phyloP scores from a whole-genome alignment of 169 alveolate species.

The Hepatocystis sp. region DNA sequence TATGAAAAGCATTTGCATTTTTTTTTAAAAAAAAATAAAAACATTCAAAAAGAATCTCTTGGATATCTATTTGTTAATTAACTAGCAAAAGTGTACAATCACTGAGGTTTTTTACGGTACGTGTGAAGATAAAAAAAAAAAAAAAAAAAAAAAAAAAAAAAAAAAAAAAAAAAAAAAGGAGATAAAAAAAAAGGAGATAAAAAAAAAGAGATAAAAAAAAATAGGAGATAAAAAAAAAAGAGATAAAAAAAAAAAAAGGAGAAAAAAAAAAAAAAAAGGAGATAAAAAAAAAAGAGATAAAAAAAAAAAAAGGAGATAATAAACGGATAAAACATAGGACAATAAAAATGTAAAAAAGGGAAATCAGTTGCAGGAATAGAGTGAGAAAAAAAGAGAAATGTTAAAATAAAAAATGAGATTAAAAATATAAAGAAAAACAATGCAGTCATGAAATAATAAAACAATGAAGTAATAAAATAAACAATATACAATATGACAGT shows the following conservation, averaged over 20 bases:
- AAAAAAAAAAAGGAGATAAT: background rate
- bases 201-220: background rate
- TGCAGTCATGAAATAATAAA: too few species aligned
- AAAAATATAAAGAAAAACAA: too few species aligned
- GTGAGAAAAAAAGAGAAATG: background rate
- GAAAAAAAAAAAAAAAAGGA: background rate
- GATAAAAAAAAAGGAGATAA: slow-evolving; percentile 1
- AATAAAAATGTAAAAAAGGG: slow-evolving; percentile 6
- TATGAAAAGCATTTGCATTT: slow-evolving; percentile 31
- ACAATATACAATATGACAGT: too few species aligned
- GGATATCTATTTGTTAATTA: slow-evolving; percentile 39
- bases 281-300: slow-evolving; percentile 4
- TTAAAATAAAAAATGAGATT: background rate
- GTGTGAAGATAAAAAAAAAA: background rate
- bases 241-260: background rate
- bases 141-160: background rate
- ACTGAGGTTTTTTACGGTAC: background rate
- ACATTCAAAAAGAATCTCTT: slow-evolving; percentile 41
- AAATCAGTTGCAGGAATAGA: background rate
- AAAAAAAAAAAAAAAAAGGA: background rate
- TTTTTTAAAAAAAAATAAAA: slow-evolving; percentile 31
- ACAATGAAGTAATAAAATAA: too few species aligned
- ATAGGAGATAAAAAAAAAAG: slow-evolving; percentile 1
- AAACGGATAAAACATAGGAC: background rate
- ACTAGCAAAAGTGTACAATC: background rate